These are phyloP conservation scores for Vaccinium corymbosum DNA, from an alignment of 148 eudicot species.

Conservation along the genomic window DNA sequence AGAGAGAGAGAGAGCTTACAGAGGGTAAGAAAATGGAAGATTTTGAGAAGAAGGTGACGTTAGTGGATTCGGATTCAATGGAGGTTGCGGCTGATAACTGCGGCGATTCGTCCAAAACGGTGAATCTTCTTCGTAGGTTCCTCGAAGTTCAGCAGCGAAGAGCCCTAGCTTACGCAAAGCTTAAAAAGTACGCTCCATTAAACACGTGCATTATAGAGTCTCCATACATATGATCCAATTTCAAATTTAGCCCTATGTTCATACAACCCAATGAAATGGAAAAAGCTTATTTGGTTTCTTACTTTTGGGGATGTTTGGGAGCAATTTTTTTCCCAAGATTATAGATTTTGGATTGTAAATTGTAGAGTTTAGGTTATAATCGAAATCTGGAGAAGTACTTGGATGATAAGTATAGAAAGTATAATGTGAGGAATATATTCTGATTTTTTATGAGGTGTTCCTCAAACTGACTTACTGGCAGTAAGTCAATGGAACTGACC, in stretches of 20 bases:
- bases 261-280: neutral
- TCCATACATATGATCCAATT: neutral
- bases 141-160: conserved; percentile 45
- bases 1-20: neutral
- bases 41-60: conserved; percentile 32
- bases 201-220: neutral
- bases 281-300: neutral
- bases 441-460: neutral
- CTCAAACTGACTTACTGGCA: too few relatives aligned
- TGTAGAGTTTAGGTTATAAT: neutral
- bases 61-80: conserved; percentile 17
- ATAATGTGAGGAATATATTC: neutral
- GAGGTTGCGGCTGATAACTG: neutral
- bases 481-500: too few relatives aligned
- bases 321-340: neutral
- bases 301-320: neutral
- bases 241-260: neutral
- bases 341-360: neutral
- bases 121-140: conserved; percentile 10
- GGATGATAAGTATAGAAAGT: neutral
- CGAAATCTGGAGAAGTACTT: neutral
- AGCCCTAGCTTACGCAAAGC: conserved; percentile 69
- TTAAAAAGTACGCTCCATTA: conserved; percentile 49
- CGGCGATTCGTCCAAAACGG: conserved; percentile 3
- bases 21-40: conserved; percentile 27